Evolutionary conservation across 352 stramenopile species (phyloP).

Genomic region (Globisporangium yorkense): DNA sequence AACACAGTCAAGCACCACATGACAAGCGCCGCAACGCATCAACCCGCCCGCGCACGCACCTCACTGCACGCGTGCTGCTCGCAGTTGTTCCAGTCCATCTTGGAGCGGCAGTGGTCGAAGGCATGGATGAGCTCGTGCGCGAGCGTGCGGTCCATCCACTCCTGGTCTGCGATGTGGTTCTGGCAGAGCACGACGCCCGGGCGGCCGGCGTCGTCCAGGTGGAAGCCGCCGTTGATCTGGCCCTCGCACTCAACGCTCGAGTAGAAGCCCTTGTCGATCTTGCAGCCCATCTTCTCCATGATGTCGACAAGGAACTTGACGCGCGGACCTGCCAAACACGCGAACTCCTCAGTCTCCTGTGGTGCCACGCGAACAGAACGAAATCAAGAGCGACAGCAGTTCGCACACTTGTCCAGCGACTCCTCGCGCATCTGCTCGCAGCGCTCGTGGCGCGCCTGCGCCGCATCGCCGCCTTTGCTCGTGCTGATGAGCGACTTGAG

Average conservation of each 20-base stretch:
- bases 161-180: constrained; percentile 88
- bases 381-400: background rate
- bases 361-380: background rate
- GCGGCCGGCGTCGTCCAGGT: constrained; percentile 68
- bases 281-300: constrained; percentile 87
- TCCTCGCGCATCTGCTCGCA: constrained; percentile 70
- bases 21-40: background rate
- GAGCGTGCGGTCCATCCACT: constrained; percentile 91
- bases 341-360: background rate
- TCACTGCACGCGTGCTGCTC: constrained; percentile 92
- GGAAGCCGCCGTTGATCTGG: constrained; percentile 85
- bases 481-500: constrained; percentile 57
- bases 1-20: constrained; percentile 1
- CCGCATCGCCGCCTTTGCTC: constrained; percentile 25
- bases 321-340: constrained; percentile 40
- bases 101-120: constrained; percentile 90
- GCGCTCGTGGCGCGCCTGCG: constrained; percentile 35
- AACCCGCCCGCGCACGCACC: constrained; percentile 25
- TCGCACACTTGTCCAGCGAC: constrained; percentile 64
- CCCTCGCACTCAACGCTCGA: constrained; percentile 76
- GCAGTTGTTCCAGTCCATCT: constrained; percentile 92
- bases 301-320: constrained; percentile 78
- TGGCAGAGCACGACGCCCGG: constrained; percentile 84
- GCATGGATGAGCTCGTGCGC: constrained; percentile 92
- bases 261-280: constrained; percentile 67